phyloP scores from a whole-genome alignment of 495 filamentous ascomycete genomes.

The Rhypophila decipiens region DNA sequence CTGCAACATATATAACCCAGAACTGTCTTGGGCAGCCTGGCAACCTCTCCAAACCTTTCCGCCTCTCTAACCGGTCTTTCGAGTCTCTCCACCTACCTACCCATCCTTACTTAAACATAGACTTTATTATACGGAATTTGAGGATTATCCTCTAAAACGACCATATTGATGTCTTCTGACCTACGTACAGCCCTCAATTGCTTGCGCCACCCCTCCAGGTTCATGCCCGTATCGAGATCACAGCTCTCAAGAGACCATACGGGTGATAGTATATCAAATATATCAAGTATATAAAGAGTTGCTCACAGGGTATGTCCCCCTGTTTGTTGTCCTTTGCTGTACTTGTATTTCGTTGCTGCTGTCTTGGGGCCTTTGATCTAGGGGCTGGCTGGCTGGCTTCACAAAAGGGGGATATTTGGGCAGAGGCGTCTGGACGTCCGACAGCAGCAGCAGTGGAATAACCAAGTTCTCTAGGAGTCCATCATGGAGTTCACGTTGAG shows the following conservation, averaged over 20 bases:
- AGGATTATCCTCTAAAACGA: conserved; percentile 20
- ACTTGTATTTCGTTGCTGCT: neutral
- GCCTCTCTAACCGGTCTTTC: neutral
- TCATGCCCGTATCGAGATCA: conserved; percentile 65
- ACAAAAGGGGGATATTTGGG: neutral
- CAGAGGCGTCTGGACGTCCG: too few species aligned
- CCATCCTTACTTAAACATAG: neutral
- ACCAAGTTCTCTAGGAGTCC: too few species aligned
- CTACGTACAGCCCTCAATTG: conserved; percentile 61
- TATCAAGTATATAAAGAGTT: conserved; percentile 38
- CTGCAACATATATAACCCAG: neutral
- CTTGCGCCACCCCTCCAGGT: conserved; percentile 62
- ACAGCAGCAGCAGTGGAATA: neutral
- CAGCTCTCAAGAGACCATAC: conserved; percentile 68
- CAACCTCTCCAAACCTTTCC: neutral
- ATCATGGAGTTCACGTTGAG: conserved; percentile 18
- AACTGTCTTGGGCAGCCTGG: too few species aligned
- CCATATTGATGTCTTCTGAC: conserved; percentile 72
- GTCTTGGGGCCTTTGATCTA: neutral
- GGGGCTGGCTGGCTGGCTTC: neutral
- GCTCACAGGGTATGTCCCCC: conserved; percentile 13
- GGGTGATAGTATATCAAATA: conserved; percentile 55
- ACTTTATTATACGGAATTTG: conserved; percentile 3
- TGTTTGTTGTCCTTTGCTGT: conserved; percentile 1
- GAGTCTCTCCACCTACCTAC: neutral